A percentile compares a stretch with the other conserved stretches of the same genome.
phyloP scores from a whole-genome alignment of 768 basidiomycete genomes.

The Russula olivacea region DNA sequence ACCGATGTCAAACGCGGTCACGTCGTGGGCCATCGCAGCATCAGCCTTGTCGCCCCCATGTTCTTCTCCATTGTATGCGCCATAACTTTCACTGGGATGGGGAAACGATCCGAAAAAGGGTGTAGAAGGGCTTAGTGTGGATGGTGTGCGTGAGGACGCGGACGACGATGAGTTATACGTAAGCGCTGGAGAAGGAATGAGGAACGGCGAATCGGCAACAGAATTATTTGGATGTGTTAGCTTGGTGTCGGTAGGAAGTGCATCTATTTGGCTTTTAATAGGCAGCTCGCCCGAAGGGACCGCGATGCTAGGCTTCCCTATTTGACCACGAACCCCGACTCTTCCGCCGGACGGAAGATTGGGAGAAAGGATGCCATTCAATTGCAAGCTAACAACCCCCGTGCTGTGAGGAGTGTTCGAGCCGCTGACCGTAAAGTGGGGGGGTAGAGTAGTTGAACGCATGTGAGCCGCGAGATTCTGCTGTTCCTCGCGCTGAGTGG shows the following conservation, averaged over 20 bases:
- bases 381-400: slow-evolving; percentile 10
- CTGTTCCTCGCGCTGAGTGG: slow-evolving; percentile 19
- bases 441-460: slow-evolving; percentile 25
- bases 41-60: slow-evolving; percentile 18
- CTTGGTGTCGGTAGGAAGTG: slow-evolving; percentile 9
- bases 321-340: slow-evolving; percentile 7
- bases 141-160: slow-evolving; percentile 50
- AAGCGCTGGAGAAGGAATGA: slow-evolving; percentile 56
- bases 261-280: slow-evolving; percentile 12
- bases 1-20: slow-evolving; percentile 16
- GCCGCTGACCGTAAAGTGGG: slow-evolving; percentile 22
- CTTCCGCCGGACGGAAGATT: slow-evolving; percentile 15
- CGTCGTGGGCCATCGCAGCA: slow-evolving; percentile 14
- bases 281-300: slow-evolving; percentile 3
- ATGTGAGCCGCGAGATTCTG: slow-evolving; percentile 22
- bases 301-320: slow-evolving; percentile 12
- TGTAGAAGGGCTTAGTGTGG: slow-evolving; percentile 64
- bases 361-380: slow-evolving; percentile 25
- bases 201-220: slow-evolving; percentile 40
- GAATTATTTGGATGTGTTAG: slow-evolving; percentile 15
- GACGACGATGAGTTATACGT: slow-evolving; percentile 40
- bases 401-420: slow-evolving; percentile 3
- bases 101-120: slow-evolving; percentile 62
- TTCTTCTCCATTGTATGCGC: slow-evolving; percentile 19
- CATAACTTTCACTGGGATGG: slow-evolving; percentile 32